phyloP scores from a whole-genome alignment of 2,329 filamentous ascomycete species.

The Knoxdaviesia proteae region DNA sequence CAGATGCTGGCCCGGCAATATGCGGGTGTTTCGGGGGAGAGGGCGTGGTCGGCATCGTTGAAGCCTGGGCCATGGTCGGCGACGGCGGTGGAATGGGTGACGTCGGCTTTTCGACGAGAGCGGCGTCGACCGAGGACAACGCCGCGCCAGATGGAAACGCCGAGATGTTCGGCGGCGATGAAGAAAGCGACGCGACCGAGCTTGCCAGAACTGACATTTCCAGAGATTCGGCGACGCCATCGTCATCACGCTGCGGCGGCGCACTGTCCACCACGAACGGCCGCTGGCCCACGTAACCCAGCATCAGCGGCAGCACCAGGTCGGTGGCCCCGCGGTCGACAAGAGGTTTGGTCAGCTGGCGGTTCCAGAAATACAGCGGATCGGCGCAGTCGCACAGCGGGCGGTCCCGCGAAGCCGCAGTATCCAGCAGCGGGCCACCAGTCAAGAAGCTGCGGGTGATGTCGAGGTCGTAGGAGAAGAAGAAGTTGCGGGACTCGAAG shows the following conservation, averaged over 20 bases:
- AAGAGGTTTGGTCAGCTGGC: conserved; percentile 51
- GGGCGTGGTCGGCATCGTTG: too few species aligned
- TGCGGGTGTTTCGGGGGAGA: too few species aligned
- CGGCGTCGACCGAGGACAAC: background rate
- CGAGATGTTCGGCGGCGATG: background rate
- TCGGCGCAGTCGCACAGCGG: conserved; percentile 58
- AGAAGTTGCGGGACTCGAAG: conserved; percentile 74
- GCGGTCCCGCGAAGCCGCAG: conserved; percentile 10
- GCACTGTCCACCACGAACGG: conserved; percentile 52
- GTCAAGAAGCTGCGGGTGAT: conserved; percentile 45
- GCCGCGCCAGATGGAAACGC: background rate
- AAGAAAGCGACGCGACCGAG: conserved; percentile 5
- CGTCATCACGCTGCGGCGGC: conserved; percentile 30
- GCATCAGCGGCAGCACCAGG: conserved; percentile 64
- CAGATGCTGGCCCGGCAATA: too few species aligned
- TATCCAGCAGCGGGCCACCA: background rate
- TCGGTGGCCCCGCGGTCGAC: conserved; percentile 49
- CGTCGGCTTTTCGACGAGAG: conserved; percentile 10
- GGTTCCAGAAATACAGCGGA: conserved; percentile 79
- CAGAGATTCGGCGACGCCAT: conserved; percentile 21
- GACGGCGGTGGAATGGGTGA: background rate
- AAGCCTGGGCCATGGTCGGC: background rate
- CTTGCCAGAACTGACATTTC: conserved; percentile 20
- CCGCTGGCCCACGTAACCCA: conserved; percentile 81
- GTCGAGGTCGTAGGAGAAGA: conserved; percentile 88